These are phyloP conservation scores for Alternaria brassicae DNA, from an alignment of 2,329 filamentous ascomycete species.

Conservation along the genomic window DNA sequence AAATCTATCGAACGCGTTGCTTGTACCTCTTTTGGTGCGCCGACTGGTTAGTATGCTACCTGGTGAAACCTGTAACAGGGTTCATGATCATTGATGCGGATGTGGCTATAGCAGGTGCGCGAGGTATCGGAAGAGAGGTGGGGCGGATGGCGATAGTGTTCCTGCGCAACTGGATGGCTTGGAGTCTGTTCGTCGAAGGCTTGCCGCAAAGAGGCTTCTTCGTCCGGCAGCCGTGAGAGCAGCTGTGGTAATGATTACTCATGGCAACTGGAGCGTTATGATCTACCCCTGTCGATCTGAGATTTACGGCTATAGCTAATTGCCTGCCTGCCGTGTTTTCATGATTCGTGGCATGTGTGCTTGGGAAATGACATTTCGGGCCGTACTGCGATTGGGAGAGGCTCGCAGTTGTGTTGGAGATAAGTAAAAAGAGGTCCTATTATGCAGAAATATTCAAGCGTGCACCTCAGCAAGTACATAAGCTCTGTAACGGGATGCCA, in stretches of 20 bases:
- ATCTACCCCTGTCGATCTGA: neutral
- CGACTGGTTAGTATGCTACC: slow-evolving; percentile 19
- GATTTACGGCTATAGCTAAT: slow-evolving; percentile 1
- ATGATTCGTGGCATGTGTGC: neutral
- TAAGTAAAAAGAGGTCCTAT: neutral
- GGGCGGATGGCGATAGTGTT: slow-evolving; percentile 2
- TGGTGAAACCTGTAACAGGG: slow-evolving; percentile 3
- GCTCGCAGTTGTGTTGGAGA: neutral
- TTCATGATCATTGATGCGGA: slow-evolving; percentile 7
- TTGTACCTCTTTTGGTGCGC: slow-evolving; percentile 25
- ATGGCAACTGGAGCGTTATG: neutral
- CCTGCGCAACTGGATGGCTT: slow-evolving; percentile 25
- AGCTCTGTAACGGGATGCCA: neutral
- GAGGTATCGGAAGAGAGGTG: neutral
- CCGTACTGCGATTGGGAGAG: neutral
- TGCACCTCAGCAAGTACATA: neutral
- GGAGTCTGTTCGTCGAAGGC: slow-evolving; percentile 20
- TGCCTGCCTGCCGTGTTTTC: neutral
- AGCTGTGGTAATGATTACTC: neutral
- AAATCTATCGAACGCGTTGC: slow-evolving; percentile 13
- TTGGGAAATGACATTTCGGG: neutral
- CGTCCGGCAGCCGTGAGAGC: neutral
- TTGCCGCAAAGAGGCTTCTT: slow-evolving; percentile 14
- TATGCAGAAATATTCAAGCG: neutral
- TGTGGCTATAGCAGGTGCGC: neutral